Percentiles rank a stretch among this genome's conserved stretches.
These are phyloP conservation scores for Madurella mycetomatis DNA, from an alignment of 2,329 filamentous ascomycete genomes.

Conservation along the genomic window DNA sequence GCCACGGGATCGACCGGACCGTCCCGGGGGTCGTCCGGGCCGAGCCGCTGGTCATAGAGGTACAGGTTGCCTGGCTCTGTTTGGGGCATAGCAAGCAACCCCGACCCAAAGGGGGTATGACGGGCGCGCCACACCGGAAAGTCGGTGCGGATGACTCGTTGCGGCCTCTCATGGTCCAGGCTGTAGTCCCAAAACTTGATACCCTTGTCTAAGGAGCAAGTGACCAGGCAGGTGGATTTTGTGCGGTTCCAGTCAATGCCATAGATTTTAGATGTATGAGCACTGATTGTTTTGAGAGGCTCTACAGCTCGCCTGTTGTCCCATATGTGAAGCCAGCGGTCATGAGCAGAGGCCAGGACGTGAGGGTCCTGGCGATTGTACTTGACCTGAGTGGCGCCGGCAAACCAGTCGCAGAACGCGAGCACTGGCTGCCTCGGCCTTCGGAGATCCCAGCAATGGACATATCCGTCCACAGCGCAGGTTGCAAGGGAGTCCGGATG, in stretches of 20 bases:
- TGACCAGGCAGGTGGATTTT: slow-evolving; percentile 66
- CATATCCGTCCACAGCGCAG: slow-evolving; percentile 87
- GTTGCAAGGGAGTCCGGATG: slow-evolving; percentile 86
- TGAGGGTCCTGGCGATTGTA: slow-evolving; percentile 86
- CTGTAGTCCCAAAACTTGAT: slow-evolving; percentile 90
- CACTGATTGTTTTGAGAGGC: slow-evolving; percentile 78
- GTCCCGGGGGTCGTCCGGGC: slow-evolving; percentile 42
- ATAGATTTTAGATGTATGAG: slow-evolving; percentile 90
- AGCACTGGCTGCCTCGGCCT: slow-evolving; percentile 67
- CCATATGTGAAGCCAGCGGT: slow-evolving; percentile 84
- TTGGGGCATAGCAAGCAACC: slow-evolving; percentile 86
- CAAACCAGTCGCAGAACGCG: slow-evolving; percentile 88
- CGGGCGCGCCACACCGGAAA: slow-evolving; percentile 90
- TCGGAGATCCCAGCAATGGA: slow-evolving; percentile 88
- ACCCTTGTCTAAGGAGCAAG: slow-evolving; percentile 85
- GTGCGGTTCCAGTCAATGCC: slow-evolving; percentile 92
- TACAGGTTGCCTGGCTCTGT: slow-evolving; percentile 80
- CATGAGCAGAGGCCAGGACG: slow-evolving; percentile 85
- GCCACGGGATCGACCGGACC: slow-evolving; percentile 46
- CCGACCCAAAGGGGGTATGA: slow-evolving; percentile 84
- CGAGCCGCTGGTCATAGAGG: slow-evolving; percentile 67
- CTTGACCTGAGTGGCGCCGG: slow-evolving; percentile 91
- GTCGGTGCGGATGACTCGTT: slow-evolving; percentile 73
- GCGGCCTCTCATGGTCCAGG: slow-evolving; percentile 58
- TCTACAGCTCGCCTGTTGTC: slow-evolving; percentile 75